Percentiles rank a stretch among this genome's conserved stretches.
Evolutionary conservation across 2,329 filamentous ascomycete species (phyloP).

Genomic region (Ampelomyces quisqualis): DNA sequence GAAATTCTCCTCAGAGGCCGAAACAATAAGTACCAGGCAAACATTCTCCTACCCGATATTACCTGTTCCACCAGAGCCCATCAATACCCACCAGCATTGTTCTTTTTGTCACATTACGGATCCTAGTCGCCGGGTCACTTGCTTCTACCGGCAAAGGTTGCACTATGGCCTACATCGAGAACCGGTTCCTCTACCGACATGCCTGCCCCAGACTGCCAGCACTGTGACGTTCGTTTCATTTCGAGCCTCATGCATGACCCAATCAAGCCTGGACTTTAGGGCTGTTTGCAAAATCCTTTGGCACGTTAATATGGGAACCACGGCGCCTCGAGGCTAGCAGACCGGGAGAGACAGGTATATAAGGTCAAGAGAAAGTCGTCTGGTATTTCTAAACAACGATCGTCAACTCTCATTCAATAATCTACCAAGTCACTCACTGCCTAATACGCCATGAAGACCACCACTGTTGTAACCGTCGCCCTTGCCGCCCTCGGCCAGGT

Average conservation of each 20-base stretch:
- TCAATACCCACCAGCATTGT: slow-evolving; percentile 10
- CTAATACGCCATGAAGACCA: slow-evolving; percentile 36
- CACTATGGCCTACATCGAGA: slow-evolving; percentile 18
- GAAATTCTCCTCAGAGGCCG: slow-evolving; percentile 2
- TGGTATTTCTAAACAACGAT: slow-evolving; percentile 11
- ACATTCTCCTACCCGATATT: slow-evolving; percentile 29
- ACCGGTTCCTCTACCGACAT: slow-evolving; percentile 24
- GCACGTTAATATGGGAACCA: slow-evolving; percentile 26
- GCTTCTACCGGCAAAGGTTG: slow-evolving; percentile 23
- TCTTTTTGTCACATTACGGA: slow-evolving; percentile 21
- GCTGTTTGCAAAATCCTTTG: slow-evolving; percentile 18
- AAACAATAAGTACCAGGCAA: slow-evolving; percentile 14
- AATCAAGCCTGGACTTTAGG: slow-evolving; percentile 21
- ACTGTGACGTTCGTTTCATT: slow-evolving; percentile 29
- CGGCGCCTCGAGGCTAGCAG: slow-evolving; percentile 5
- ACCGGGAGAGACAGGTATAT: slow-evolving; percentile 19
- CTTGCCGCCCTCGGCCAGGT: slow-evolving; percentile 38
- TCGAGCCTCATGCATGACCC: slow-evolving; percentile 22
- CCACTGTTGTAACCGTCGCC: slow-evolving; percentile 34
- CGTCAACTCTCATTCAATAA: slow-evolving; percentile 5
- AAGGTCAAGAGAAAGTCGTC: slow-evolving; percentile 12
- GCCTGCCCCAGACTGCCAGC: slow-evolving; percentile 9
- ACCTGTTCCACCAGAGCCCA: slow-evolving; percentile 15
- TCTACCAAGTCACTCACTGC: background rate
- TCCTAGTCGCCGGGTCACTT: slow-evolving; percentile 19